phyloP scores from a whole-genome alignment of 805 yeast genomes.

The Metschnikowia cerradonensis region DNA sequence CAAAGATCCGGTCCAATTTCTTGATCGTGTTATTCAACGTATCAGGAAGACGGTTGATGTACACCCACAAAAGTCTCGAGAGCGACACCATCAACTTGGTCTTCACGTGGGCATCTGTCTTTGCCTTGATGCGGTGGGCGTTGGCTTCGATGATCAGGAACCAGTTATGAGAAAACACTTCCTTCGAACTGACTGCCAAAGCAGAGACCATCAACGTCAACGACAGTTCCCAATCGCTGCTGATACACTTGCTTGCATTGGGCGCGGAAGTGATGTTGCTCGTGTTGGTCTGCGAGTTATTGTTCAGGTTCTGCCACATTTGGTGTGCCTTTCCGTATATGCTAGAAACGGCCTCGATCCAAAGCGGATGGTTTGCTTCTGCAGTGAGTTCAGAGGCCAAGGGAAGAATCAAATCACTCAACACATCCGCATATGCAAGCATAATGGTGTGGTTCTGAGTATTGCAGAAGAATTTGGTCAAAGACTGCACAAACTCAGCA shows the following conservation, averaged over 20 bases:
- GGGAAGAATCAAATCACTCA: conserved; percentile 71
- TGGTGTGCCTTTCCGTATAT: conserved; percentile 51
- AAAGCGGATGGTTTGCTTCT: conserved; percentile 91
- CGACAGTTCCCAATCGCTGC: conserved; percentile 61
- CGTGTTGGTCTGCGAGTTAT: conserved; percentile 1
- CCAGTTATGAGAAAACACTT: conserved; percentile 73
- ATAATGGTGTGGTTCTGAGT: conserved; percentile 64
- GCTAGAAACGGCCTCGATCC: conserved; percentile 76
- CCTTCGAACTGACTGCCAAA: conserved; percentile 76
- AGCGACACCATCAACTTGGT: conserved; percentile 59
- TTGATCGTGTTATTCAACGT: conserved; percentile 84
- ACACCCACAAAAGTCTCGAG: conserved; percentile 85
- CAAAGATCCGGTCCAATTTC: conserved; percentile 63
- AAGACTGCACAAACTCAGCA: conserved; percentile 82
- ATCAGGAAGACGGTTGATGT: conserved; percentile 79
- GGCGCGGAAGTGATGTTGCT: conserved; percentile 3
- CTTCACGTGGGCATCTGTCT: conserved; percentile 46
- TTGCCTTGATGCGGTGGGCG: conserved; percentile 60
- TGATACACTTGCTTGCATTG: conserved; percentile 1
- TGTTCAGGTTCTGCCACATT: conserved; percentile 31
- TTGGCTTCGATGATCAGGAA: conserved; percentile 59
- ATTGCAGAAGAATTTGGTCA: conserved; percentile 74
- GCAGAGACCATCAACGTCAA: conserved; percentile 65
- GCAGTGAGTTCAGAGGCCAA: conserved; percentile 85
- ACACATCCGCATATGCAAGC: conserved; percentile 80